phyloP scores from a whole-genome alignment of 1,284 basidiomycete genomes.

The Coniophora puteana region DNA sequence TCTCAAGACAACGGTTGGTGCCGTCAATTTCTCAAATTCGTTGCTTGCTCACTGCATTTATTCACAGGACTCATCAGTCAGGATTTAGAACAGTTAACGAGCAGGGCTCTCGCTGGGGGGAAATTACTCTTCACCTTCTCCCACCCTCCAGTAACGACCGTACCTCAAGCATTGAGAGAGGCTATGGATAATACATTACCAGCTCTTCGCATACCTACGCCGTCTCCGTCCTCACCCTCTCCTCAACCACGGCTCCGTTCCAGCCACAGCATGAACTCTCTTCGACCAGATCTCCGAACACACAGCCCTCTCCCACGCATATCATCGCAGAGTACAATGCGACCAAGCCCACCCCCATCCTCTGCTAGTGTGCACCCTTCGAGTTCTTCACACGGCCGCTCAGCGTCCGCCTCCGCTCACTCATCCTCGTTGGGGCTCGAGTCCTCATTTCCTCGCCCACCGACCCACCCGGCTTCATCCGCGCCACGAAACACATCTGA shows the following conservation, averaged over 20 bases:
- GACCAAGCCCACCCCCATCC: too few relatives aligned
- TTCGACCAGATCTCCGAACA: background rate
- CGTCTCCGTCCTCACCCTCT: background rate
- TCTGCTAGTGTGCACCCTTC: background rate
- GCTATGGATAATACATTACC: background rate
- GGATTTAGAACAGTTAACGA: background rate
- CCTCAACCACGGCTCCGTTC: too few relatives aligned
- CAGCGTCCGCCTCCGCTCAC: background rate
- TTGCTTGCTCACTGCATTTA: background rate
- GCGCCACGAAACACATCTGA: background rate
- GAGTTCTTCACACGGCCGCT: background rate
- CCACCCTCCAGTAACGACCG: background rate
- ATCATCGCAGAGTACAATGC: background rate
- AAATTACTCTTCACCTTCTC: conserved; percentile 1
- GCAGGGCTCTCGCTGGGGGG: background rate
- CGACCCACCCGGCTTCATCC: background rate
- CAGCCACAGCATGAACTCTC: conserved; percentile 21
- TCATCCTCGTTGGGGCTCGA: too few relatives aligned
- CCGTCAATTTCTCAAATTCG: background rate
- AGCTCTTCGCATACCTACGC: background rate
- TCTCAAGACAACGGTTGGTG: conserved; percentile 4
- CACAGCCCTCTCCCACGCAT: background rate
- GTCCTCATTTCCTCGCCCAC: background rate
- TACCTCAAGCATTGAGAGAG: background rate
- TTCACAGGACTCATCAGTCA: background rate